phyloP scores from a whole-genome alignment of 2,329 filamentous ascomycete genomes.

The Colletotrichum horii region DNA sequence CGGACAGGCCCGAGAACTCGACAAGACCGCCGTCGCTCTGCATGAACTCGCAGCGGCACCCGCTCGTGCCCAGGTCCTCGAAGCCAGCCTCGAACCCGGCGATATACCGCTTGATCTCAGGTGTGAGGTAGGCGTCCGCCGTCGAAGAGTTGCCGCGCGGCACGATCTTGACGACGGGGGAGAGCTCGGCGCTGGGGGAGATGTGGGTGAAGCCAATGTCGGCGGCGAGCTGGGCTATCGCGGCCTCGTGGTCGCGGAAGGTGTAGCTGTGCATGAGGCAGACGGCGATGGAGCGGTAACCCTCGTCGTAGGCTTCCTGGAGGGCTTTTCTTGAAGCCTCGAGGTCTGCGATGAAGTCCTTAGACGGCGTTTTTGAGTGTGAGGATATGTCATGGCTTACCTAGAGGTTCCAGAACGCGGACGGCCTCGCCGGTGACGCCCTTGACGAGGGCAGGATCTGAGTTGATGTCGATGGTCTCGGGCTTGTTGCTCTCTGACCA shows the following conservation, averaged over 20 bases:
- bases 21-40: constrained; percentile 61
- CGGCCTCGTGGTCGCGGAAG: constrained; percentile 64
- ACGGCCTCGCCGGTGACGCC: constrained; percentile 74
- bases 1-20: constrained; percentile 68
- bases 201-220: constrained; percentile 67
- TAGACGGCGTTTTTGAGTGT: neutral
- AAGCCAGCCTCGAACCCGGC: constrained; percentile 42
- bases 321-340: constrained; percentile 59
- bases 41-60: constrained; percentile 73
- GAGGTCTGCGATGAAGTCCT: constrained; percentile 38
- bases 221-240: constrained; percentile 37
- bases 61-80: constrained; percentile 57
- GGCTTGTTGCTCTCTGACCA: constrained; percentile 20
- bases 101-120: constrained; percentile 73
- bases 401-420: constrained; percentile 65
- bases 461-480: constrained; percentile 1
- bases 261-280: constrained; percentile 77
- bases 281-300: constrained; percentile 70
- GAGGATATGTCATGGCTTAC: neutral
- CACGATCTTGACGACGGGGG: constrained; percentile 74
- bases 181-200: constrained; percentile 50
- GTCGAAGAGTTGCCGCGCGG: constrained; percentile 78
- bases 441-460: constrained; percentile 40
- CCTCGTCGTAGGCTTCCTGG: constrained; percentile 63
- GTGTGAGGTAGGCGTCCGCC: constrained; percentile 80